phyloP scores from a whole-genome alignment of 2,329 filamentous ascomycete genomes.

The Neopestalotiopsis sp. region DNA sequence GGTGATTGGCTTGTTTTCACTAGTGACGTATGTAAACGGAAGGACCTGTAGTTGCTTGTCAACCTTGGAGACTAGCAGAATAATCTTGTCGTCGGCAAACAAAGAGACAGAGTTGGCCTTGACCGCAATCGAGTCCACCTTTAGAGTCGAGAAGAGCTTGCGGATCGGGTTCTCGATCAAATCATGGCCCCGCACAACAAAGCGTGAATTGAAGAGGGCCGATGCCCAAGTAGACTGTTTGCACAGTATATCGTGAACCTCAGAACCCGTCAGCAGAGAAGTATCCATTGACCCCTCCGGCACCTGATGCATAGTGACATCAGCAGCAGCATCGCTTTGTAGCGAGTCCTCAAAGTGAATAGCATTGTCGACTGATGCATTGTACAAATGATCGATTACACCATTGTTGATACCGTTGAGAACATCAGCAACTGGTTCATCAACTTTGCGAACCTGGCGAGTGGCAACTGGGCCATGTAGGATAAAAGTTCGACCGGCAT shows the following conservation, averaged over 20 bases:
- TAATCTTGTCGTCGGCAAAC: constrained; percentile 58
- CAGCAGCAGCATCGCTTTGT: constrained; percentile 41
- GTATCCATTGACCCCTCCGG: background rate
- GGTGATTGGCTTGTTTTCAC: constrained; percentile 75
- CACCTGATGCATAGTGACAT: background rate
- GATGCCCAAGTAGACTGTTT: constrained; percentile 15
- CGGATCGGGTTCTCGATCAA: constrained; percentile 19
- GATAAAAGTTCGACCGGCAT: constrained; percentile 38
- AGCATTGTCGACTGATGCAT: constrained; percentile 44
- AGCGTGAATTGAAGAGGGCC: constrained; percentile 15
- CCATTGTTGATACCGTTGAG: constrained; percentile 29
- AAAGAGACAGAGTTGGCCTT: constrained; percentile 21
- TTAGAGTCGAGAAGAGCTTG: constrained; percentile 13
- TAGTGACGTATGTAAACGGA: constrained; percentile 89
- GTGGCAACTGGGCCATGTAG: constrained; percentile 42
- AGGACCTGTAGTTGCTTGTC: constrained; percentile 80
- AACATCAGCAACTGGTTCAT: constrained; percentile 34
- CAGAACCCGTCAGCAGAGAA: constrained; percentile 44
- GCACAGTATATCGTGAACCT: constrained; percentile 6
- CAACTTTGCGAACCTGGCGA: constrained; percentile 25
- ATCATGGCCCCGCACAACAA: constrained; percentile 17
- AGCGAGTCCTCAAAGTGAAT: constrained; percentile 73
- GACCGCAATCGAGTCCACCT: constrained; percentile 22
- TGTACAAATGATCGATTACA: constrained; percentile 21
- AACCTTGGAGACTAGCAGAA: constrained; percentile 78